A percentile compares a stretch with the other conserved stretches of the same genome.
phyloP scores from a whole-genome alignment of 805 yeast species.

The Metschnikowia amazonensis region DNA sequence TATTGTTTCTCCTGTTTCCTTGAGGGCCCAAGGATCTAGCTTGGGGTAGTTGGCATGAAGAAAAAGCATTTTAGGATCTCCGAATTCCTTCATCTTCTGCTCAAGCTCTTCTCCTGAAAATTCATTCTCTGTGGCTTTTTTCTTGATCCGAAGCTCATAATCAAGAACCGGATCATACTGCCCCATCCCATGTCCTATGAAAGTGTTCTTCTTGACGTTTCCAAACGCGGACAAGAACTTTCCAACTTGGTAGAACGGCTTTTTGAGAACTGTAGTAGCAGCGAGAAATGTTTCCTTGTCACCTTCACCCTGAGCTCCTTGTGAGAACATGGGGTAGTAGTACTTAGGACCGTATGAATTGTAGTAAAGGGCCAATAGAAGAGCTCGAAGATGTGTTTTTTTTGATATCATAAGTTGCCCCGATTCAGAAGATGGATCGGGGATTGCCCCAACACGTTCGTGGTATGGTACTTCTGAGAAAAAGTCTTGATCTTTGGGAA shows the following conservation, averaged over 20 bases:
- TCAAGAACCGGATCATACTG: slow-evolving; percentile 71
- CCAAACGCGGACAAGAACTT: slow-evolving; percentile 53
- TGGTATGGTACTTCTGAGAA: slow-evolving; percentile 44
- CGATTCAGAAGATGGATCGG: slow-evolving; percentile 66
- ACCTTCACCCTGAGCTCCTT: slow-evolving; percentile 65
- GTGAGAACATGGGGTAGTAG: slow-evolving; percentile 41
- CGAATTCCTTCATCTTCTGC: slow-evolving; percentile 6
- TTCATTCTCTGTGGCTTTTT: slow-evolving; percentile 7
- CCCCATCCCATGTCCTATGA: slow-evolving; percentile 72
- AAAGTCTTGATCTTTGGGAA: slow-evolving; percentile 9
- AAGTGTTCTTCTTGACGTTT: slow-evolving; percentile 35
- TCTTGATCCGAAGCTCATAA: slow-evolving; percentile 22
- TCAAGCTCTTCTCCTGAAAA: slow-evolving; percentile 9
- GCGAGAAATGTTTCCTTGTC: slow-evolving; percentile 77
- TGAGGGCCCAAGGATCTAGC: slow-evolving; percentile 56
- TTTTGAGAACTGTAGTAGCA: slow-evolving; percentile 51
- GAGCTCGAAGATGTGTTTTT: slow-evolving; percentile 50
- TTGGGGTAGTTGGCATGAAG: slow-evolving; percentile 69
- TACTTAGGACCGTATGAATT: slow-evolving; percentile 49
- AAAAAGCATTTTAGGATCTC: slow-evolving; percentile 36
- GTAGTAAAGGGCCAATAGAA: slow-evolving; percentile 60
- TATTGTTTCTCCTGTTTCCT: slow-evolving; percentile 37
- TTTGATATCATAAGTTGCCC: slow-evolving; percentile 64
- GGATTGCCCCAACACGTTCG: slow-evolving; percentile 64
- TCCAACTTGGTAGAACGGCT: slow-evolving; percentile 53